A percentile compares a stretch with the other conserved stretches of the same genome.
phyloP scores from a whole-genome alignment of 2,329 filamentous ascomycete genomes.

The Nemania sp. region DNA sequence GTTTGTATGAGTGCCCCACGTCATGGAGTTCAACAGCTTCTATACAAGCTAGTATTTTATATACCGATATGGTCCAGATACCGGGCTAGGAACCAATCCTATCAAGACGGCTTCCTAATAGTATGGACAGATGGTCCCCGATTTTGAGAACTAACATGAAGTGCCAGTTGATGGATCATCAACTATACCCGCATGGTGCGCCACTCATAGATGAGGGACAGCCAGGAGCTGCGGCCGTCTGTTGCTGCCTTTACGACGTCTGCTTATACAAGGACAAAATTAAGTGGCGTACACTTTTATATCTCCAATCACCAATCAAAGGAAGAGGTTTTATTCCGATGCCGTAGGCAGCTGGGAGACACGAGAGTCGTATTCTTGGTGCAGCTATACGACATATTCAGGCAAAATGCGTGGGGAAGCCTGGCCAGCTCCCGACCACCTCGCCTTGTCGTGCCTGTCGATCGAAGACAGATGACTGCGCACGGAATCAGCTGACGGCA shows the following conservation, averaged over 20 bases:
- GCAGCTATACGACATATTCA: conserved; percentile 33
- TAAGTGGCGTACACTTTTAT: not conserved
- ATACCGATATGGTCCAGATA: not conserved
- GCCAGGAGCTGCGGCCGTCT: not conserved
- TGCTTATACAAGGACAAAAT: not conserved
- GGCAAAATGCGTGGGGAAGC: conserved; percentile 29
- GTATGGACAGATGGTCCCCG: not conserved
- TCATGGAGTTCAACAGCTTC: not conserved
- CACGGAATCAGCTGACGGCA: not conserved
- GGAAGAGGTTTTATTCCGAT: not conserved
- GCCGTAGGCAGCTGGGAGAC: conserved; percentile 20
- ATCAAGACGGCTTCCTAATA: conserved; percentile 7
- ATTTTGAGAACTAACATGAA: not conserved
- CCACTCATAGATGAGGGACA: not conserved
- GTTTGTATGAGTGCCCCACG: conserved; percentile 19
- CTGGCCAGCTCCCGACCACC: conserved; percentile 22
- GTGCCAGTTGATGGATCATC: not conserved
- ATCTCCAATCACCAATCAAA: not conserved
- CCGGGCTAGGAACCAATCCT: not conserved
- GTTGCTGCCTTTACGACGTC: not conserved
- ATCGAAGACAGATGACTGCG: not conserved
- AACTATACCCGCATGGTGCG: not conserved
- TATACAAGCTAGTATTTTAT: not conserved
- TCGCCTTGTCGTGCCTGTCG: conserved; percentile 31
- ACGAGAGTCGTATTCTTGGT: conserved; percentile 5